Conservation (phyloP, 495 filamentous ascomycete genomes). For the Neurospora intermedia region DNA sequence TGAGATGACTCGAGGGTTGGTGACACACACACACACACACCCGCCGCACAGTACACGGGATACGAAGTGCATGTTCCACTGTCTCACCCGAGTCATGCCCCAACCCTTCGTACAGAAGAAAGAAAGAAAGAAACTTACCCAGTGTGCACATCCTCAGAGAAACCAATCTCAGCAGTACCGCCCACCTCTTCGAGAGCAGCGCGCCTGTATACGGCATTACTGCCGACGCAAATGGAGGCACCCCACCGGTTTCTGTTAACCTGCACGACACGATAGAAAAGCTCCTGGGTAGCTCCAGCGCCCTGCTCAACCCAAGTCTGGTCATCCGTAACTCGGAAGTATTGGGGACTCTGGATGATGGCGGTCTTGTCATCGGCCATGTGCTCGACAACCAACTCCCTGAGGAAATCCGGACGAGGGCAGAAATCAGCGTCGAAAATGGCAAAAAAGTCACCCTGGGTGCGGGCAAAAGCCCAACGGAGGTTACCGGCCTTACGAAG, state of each 20-base stretch:
- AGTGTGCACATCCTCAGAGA: constrained; percentile 25
- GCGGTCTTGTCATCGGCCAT: constrained; percentile 21
- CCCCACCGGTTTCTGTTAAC: constrained; percentile 23
- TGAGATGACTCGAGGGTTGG: neutral
- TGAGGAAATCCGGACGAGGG: constrained; percentile 19
- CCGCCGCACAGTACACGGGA: neutral
- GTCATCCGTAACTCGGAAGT: constrained; percentile 19
- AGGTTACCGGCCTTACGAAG: constrained; percentile 25
- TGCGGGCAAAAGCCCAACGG: constrained; percentile 21
- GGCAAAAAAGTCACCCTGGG: constrained; percentile 19
- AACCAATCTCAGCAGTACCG: constrained; percentile 24
- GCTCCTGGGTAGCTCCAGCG: constrained; percentile 23
- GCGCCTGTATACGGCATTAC: constrained; percentile 21
- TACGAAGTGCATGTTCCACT: neutral
- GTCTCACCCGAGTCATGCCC: neutral
- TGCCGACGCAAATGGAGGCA: constrained; percentile 24
- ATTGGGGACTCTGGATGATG: constrained; percentile 22
- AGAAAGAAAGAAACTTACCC: constrained; percentile 9
- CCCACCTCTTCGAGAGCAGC: constrained; percentile 18
- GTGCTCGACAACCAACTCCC: constrained; percentile 21
- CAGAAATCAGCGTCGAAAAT: constrained; percentile 29
- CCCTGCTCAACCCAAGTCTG: constrained; percentile 28
- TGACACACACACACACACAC: neutral
- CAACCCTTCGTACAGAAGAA: neutral
- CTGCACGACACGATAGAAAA: constrained; percentile 26